A percentile compares a stretch with the other conserved stretches of the same genome.
These are phyloP conservation scores for Xylaria sp. DNA, from an alignment of 2,329 filamentous ascomycete genomes.

Conservation along the genomic window DNA sequence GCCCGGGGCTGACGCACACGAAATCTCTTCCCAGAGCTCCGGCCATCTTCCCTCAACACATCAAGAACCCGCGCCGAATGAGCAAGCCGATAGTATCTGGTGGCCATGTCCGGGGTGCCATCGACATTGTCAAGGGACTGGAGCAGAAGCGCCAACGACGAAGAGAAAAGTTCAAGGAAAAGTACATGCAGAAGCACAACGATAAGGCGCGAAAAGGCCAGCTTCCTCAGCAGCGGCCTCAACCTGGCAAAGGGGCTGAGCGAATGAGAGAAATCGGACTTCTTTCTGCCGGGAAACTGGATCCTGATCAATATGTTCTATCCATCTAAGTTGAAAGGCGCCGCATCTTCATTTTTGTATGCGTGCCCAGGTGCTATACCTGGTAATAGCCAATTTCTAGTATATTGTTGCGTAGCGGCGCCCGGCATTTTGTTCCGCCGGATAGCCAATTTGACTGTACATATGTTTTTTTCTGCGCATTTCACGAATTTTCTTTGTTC, in stretches of 20 bases:
- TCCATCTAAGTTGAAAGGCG: conserved; percentile 64
- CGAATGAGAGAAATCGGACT: conserved; percentile 93
- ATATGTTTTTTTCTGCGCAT: conserved; percentile 39
- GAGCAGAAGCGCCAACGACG: conserved; percentile 94
- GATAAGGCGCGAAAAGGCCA: conserved; percentile 79
- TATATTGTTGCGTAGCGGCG: conserved; percentile 31
- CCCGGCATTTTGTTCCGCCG: conserved; percentile 21
- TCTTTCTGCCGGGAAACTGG: conserved; percentile 83
- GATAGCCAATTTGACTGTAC: conserved; percentile 38
- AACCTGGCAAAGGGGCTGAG: conserved; percentile 88
- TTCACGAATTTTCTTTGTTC: conserved; percentile 39
- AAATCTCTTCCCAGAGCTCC: conserved; percentile 87
- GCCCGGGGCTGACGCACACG: conserved; percentile 77
- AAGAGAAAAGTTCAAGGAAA: conserved; percentile 81
- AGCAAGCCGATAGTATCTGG: conserved; percentile 46
- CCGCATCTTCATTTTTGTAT: conserved; percentile 37
- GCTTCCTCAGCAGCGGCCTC: conserved; percentile 68
- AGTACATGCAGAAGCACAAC: conserved; percentile 86
- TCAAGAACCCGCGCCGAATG: conserved; percentile 53
- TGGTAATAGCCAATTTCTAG: conserved; percentile 24
- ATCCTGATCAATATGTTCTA: conserved; percentile 79
- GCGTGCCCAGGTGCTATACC: conserved; percentile 26
- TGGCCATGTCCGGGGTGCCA: conserved; percentile 85
- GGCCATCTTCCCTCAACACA: conserved; percentile 71
- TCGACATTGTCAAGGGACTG: conserved; percentile 96